Conservation (phyloP, 2,329 filamentous ascomycete species). For the Pyrenophora graminea region DNA sequence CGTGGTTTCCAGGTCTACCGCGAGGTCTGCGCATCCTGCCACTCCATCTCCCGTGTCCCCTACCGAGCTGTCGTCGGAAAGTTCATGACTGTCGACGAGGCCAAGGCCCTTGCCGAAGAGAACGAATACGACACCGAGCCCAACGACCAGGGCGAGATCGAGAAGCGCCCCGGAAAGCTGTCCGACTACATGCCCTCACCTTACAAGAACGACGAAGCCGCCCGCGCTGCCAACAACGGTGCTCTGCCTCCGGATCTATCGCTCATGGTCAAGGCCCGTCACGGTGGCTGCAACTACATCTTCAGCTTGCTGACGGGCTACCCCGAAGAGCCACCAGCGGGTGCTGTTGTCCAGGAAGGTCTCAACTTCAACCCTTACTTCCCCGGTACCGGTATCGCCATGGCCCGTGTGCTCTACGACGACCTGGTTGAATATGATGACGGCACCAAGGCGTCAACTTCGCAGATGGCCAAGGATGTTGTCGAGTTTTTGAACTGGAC, state of each 20-base stretch:
- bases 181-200: slow-evolving; percentile 94
- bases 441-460: slow-evolving; percentile 87
- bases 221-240: slow-evolving; percentile 97
- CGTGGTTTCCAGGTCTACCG: slow-evolving; percentile 99
- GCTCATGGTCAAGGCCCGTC: slow-evolving; percentile 95
- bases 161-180: slow-evolving; percentile 97
- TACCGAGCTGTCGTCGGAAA: slow-evolving; percentile 90
- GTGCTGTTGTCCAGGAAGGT: slow-evolving; percentile 80
- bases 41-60: slow-evolving; percentile 91
- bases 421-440: slow-evolving; percentile 98
- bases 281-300: slow-evolving; percentile 98
- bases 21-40: slow-evolving; percentile 96
- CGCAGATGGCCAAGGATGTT: slow-evolving; percentile 99
- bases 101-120: slow-evolving; percentile 95
- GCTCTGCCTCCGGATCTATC: slow-evolving; percentile 96
- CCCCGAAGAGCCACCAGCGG: slow-evolving; percentile 92
- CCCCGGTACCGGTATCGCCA: slow-evolving; percentile 97
- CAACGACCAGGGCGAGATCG: slow-evolving; percentile 96
- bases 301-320: slow-evolving; percentile 97
- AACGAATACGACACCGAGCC: slow-evolving; percentile 98
- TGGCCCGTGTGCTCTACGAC: slow-evolving; percentile 98
- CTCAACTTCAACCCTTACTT: slow-evolving; percentile 99
- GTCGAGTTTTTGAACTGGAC: slow-evolving; percentile 99
- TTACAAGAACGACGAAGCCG: slow-evolving; percentile 99
- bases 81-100: slow-evolving; percentile 95